These are phyloP conservation scores for Boletus huronensis DNA, from an alignment of 768 basidiomycete genomes.

Conservation along the genomic window DNA sequence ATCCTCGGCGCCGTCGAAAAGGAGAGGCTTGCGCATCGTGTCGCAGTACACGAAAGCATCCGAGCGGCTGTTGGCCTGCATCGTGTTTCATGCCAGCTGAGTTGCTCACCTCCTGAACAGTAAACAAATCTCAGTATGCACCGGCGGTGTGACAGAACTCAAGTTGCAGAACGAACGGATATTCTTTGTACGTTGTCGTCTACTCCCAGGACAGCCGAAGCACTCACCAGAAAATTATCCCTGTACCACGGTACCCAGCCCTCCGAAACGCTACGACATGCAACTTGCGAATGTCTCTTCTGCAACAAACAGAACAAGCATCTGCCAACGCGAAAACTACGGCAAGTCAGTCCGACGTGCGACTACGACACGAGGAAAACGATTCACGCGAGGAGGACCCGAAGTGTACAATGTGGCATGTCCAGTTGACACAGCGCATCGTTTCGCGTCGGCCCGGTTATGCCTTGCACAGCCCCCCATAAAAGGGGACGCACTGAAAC, in stretches of 20 bases:
- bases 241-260: not conserved
- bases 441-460: not conserved
- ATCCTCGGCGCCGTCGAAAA: not conserved
- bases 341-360: constrained; percentile 46
- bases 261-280: constrained; percentile 47
- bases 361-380: constrained; percentile 53
- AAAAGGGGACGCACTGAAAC: not conserved
- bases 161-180: not conserved
- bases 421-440: not conserved
- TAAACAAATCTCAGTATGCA: not conserved
- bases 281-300: constrained; percentile 76
- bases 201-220: not conserved
- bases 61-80: not conserved
- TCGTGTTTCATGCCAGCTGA: not conserved
- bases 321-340: not conserved
- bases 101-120: not conserved
- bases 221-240: not conserved
- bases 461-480: not conserved
- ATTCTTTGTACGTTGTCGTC: not conserved
- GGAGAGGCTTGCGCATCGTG: not conserved
- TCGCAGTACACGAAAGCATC: not conserved
- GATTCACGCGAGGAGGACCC: constrained; percentile 51
- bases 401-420: constrained; percentile 51
- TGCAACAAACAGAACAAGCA: constrained; percentile 26
- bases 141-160: not conserved